phyloP scores from a whole-genome alignment of 2,329 filamentous ascomycete genomes.

The Periconia sp. region DNA sequence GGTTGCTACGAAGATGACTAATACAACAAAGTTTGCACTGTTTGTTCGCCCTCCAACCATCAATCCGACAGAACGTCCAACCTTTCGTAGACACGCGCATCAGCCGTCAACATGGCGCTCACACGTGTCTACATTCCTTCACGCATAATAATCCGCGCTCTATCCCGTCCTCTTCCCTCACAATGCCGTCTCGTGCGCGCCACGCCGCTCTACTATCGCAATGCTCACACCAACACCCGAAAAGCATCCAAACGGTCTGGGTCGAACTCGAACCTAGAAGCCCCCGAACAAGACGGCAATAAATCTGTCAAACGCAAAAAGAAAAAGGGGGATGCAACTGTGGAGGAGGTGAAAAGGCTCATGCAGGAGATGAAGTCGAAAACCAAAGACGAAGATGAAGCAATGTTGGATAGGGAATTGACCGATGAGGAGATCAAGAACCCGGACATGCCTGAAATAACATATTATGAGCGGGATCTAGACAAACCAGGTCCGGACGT shows the following conservation, averaged over 20 bases:
- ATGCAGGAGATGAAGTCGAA: background rate
- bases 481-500: conserved; percentile 23
- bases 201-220: conserved; percentile 17
- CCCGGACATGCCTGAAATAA: conserved; percentile 22
- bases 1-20: conserved; percentile 7
- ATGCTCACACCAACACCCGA: conserved; percentile 5
- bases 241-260: conserved; percentile 21
- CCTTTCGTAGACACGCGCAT: background rate
- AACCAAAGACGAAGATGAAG: conserved; percentile 1
- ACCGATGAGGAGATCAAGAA: conserved; percentile 23
- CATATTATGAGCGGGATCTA: conserved; percentile 34
- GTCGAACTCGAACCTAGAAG: conserved; percentile 12
- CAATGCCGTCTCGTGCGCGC: conserved; percentile 22
- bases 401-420: conserved; percentile 11
- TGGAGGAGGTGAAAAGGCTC: background rate
- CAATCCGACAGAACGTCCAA: background rate
- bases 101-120: conserved; percentile 15
- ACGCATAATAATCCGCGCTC: conserved; percentile 23
- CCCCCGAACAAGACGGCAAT: conserved; percentile 3
- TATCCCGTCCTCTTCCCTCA: conserved; percentile 20
- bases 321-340: background rate
- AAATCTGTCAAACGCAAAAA: background rate
- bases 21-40: conserved; percentile 18
- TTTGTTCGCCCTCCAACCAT: conserved; percentile 17
- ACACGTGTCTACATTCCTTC: conserved; percentile 30